Evolutionary conservation across 208 protist genomes (phyloP), one percentile per base, ranked within the genome.

Genomic region (Trypanosoma lewisi): DNA sequence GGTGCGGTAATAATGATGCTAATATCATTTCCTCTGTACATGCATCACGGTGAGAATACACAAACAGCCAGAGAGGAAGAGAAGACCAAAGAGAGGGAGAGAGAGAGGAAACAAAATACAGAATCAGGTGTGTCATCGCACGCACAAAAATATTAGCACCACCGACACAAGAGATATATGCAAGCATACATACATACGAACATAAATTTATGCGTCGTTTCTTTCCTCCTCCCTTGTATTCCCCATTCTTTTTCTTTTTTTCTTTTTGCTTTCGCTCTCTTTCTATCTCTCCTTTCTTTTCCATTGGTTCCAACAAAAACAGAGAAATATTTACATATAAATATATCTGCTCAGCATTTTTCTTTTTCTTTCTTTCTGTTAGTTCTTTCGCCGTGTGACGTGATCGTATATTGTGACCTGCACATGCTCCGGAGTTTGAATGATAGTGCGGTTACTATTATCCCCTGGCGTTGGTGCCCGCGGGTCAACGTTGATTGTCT

Each of bases 401-500:
- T 97, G 92, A 56, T 97, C 92, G 62, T 96, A 97, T 31, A 97
- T 75, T 33, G 89, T 87, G 0, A 95, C 94, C 63, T 99, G 98
- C n/a, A 95, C 66, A 79, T 99, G 98, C 62, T 99, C 97, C 34
- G 95, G 80, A 31, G 92, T 97, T 7, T 88, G 63, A 58, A 99
- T 83, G 4, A 97, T 96, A 14, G 89, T 91, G 27, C 96, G 78
- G 27, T 81, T 88, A 60, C 93, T 97, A 71, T 98, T 98, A 61
- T 98, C 96, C 7, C 96, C 97, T 0, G 92, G 85, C 17, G 87
- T 83, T 1, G 80, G 54, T 2, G 75, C 87, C 62, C 95, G 92
- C 11, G 97, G 97, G 72, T 99, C 96, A 8, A 99, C 97, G 64
- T 98, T 94, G 68, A 99, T 98, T 2, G 97, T 89, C 77, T 99